phyloP scores from a whole-genome alignment of 2,329 filamentous ascomycete species.

The Bipolaris zeicola region DNA sequence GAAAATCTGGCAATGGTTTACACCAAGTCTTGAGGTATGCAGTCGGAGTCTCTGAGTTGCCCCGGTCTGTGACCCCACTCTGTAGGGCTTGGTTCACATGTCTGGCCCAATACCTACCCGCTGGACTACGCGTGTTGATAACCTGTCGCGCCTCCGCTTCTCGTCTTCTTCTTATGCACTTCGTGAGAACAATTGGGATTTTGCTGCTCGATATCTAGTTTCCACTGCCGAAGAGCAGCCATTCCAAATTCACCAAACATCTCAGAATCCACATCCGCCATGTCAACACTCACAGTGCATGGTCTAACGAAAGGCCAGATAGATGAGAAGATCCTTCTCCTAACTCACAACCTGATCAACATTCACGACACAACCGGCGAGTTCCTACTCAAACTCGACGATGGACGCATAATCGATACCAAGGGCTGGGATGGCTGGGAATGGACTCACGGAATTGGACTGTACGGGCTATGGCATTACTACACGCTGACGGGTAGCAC shows the following conservation, averaged over 20 bases:
- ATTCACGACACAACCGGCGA: constrained; percentile 77
- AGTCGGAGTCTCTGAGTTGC: constrained; percentile 12
- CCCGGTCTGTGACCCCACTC: constrained; percentile 19
- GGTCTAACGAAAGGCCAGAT: constrained; percentile 53
- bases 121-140: constrained; percentile 7
- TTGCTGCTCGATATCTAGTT: background rate
- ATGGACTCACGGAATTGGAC: constrained; percentile 79
- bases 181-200: background rate
- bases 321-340: constrained; percentile 63
- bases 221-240: background rate
- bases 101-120: constrained; percentile 9
- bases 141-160: background rate
- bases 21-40: constrained; percentile 6
- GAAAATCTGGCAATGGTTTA: constrained; percentile 19
- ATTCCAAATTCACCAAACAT: background rate
- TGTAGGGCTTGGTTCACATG: constrained; percentile 10
- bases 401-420: constrained; percentile 79
- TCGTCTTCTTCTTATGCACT: background rate
- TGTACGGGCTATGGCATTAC: constrained; percentile 84
- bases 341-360: constrained; percentile 77
- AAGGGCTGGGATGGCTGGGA: constrained; percentile 87
- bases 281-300: constrained; percentile 51
- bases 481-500: constrained; percentile 71
- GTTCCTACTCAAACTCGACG: constrained; percentile 72
- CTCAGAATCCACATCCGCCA: constrained; percentile 14